Evolutionary conservation across 1,284 basidiomycete genomes (phyloP).

Genomic region (Xerocomus minutiporus): DNA sequence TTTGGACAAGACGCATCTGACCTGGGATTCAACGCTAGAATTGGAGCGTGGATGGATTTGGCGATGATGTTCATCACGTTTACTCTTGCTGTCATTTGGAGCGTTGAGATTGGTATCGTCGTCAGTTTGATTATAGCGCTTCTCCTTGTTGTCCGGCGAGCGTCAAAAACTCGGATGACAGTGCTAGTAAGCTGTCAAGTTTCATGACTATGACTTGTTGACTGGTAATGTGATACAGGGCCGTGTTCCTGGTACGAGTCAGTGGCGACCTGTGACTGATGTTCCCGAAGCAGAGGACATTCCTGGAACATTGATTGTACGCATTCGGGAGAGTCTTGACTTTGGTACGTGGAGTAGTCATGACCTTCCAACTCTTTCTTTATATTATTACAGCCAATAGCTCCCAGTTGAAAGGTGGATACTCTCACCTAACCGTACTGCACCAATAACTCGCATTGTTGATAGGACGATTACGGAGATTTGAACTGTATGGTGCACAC

Average conservation of each 20-base stretch:
- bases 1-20: not conserved
- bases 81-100: slow-evolving; percentile 72
- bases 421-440: slow-evolving; percentile 17
- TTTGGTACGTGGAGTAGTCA: slow-evolving; percentile 47
- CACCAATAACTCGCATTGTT: not conserved
- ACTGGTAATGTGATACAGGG: slow-evolving; percentile 37
- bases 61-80: slow-evolving; percentile 83
- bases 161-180: slow-evolving; percentile 71
- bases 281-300: slow-evolving; percentile 61
- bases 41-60: slow-evolving; percentile 86
- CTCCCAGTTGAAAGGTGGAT: slow-evolving; percentile 68
- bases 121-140: slow-evolving; percentile 82
- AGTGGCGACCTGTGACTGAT: slow-evolving; percentile 66
- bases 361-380: not conserved
- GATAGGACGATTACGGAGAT: slow-evolving; percentile 69
- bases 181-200: slow-evolving; percentile 45
- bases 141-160: slow-evolving; percentile 82
- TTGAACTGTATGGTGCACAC: slow-evolving; percentile 76
- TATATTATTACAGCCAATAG: slow-evolving; percentile 64
- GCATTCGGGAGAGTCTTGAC: slow-evolving; percentile 66
- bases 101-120: slow-evolving; percentile 81
- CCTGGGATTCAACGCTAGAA: slow-evolving; percentile 40
- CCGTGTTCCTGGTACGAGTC: slow-evolving; percentile 58
- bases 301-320: slow-evolving; percentile 65
- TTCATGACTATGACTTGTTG: not conserved